phyloP scores from a whole-genome alignment of 2,329 filamentous ascomycete genomes.

The Neurospora crassa region DNA sequence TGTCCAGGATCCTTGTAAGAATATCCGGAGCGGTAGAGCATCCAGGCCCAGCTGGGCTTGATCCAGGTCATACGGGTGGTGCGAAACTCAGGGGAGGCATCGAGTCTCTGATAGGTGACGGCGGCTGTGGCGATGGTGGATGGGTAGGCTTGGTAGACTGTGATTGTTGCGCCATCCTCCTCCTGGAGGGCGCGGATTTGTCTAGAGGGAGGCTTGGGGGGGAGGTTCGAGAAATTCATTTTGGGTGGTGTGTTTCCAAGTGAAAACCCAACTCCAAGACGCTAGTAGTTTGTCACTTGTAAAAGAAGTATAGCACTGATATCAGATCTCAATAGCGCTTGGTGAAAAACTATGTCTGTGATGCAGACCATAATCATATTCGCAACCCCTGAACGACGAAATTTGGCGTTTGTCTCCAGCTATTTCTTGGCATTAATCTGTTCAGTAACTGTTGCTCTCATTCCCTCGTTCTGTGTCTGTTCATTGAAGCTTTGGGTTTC shows the following conservation, averaged over 20 bases:
- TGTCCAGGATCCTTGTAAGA: slow-evolving; percentile 46
- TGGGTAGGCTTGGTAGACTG: slow-evolving; percentile 54
- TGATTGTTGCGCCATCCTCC: slow-evolving; percentile 34
- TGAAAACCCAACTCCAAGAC: not conserved
- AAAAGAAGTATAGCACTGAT: not conserved
- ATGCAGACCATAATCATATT: not conserved
- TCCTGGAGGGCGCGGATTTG: slow-evolving; percentile 26
- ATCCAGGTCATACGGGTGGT: slow-evolving; percentile 55
- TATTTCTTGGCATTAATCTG: not conserved
- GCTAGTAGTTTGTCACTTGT: not conserved
- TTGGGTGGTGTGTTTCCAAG: not conserved
- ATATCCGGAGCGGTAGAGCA: slow-evolving; percentile 54
- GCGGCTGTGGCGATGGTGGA: slow-evolving; percentile 42
- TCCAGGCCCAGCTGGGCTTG: slow-evolving; percentile 55
- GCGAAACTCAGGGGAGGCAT: slow-evolving; percentile 42
- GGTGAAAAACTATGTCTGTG: too few relatives aligned
- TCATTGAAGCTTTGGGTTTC: not conserved
- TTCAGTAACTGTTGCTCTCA: not conserved
- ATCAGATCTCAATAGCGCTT: not conserved
- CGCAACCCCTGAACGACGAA: not conserved
- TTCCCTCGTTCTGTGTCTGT: not conserved
- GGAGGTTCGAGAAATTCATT: not conserved
- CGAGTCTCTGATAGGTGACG: slow-evolving; percentile 38
- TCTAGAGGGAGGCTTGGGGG: not conserved
- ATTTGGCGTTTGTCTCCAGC: not conserved